Conservation (phyloP, 164 flowering plant genomes). For the Aristolochia californica region DNA sequence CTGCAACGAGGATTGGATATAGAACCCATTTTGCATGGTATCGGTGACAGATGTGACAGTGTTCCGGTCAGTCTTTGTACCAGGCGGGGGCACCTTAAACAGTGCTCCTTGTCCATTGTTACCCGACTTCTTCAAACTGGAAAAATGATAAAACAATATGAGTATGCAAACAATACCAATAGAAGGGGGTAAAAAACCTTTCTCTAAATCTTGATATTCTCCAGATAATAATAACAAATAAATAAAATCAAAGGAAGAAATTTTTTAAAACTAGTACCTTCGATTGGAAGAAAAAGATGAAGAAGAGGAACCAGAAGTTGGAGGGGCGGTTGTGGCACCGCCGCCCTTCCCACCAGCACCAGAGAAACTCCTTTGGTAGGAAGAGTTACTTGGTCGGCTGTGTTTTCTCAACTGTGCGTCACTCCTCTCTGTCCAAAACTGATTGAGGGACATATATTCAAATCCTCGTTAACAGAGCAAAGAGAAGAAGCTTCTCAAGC, state of each 20-base stretch:
- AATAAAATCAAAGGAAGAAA: no score
- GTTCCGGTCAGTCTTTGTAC: conserved; percentile 21
- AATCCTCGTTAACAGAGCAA: conserved; percentile 13
- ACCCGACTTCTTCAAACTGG: conserved; percentile 41
- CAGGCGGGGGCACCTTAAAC: conserved; percentile 21
- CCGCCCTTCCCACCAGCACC: conserved; percentile 42
- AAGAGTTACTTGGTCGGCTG: conserved; percentile 26
- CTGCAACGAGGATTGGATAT: conserved; percentile 29
- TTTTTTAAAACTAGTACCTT: conserved; percentile 26
- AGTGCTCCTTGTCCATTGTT: conserved; percentile 70
- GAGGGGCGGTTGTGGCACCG: conserved; percentile 24
- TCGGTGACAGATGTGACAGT: conserved; percentile 14
- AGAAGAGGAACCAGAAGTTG: conserved; percentile 19
- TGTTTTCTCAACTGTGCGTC: conserved; percentile 36
- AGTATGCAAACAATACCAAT: background rate
- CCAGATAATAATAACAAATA: no score
- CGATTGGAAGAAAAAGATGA: conserved; percentile 16
- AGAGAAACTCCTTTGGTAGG: conserved; percentile 42
- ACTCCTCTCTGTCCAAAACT: conserved; percentile 56
- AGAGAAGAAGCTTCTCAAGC: no score
- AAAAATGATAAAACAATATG: background rate
- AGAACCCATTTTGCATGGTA: conserved; percentile 45
- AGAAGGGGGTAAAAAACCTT: no score
- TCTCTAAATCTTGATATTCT: no score
- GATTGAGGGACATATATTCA: conserved; percentile 82